Conservation (phyloP, 1,139 yeast genomes). For the Lodderomyces oxycetoniae region DNA sequence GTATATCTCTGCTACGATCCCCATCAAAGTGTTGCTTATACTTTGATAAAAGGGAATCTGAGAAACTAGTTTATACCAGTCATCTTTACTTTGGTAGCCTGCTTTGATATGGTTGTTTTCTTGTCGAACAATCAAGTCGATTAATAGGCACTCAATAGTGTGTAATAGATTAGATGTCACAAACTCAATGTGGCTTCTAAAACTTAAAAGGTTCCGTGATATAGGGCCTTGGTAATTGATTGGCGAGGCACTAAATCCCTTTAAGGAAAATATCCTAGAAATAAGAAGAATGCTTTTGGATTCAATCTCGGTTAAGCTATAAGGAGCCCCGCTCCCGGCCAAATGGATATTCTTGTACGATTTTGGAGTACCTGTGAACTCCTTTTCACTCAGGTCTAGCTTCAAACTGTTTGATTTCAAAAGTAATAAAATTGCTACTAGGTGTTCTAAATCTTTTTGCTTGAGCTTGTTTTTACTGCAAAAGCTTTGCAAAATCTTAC, state of each 20-base stretch:
- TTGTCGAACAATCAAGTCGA: conserved; percentile 52
- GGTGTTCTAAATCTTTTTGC: conserved; percentile 24
- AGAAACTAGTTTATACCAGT: conserved; percentile 56
- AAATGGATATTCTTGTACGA: conserved; percentile 24
- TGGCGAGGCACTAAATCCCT: conserved; percentile 50
- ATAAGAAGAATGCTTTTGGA: conserved; percentile 42
- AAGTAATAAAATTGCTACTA: conserved; percentile 46
- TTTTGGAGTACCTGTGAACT: conserved; percentile 33
- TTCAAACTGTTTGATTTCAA: conserved; percentile 27
- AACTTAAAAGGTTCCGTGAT: conserved; percentile 57
- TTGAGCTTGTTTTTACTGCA: conserved; percentile 12
- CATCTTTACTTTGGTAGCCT: conserved; percentile 35
- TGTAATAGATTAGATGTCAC: conserved; percentile 50
- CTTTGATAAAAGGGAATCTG: conserved; percentile 58
- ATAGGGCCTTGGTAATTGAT: conserved; percentile 67
- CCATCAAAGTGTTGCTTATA: conserved; percentile 42
- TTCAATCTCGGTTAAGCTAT: conserved; percentile 29
- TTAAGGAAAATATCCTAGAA: conserved; percentile 55
- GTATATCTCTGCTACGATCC: conserved; percentile 41
- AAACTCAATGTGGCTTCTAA: conserved; percentile 62
- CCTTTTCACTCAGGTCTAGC: conserved; percentile 23
- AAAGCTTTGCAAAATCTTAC: conserved; percentile 44
- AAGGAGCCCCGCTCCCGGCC: conserved; percentile 10
- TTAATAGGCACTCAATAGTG: conserved; percentile 48
- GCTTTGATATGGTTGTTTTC: conserved; percentile 42